Percentiles rank a stretch among this genome's conserved stretches.
phyloP scores from a whole-genome alignment of 2,329 filamentous ascomycete genomes.

The Nothophaeocryptopus gaeumannii region DNA sequence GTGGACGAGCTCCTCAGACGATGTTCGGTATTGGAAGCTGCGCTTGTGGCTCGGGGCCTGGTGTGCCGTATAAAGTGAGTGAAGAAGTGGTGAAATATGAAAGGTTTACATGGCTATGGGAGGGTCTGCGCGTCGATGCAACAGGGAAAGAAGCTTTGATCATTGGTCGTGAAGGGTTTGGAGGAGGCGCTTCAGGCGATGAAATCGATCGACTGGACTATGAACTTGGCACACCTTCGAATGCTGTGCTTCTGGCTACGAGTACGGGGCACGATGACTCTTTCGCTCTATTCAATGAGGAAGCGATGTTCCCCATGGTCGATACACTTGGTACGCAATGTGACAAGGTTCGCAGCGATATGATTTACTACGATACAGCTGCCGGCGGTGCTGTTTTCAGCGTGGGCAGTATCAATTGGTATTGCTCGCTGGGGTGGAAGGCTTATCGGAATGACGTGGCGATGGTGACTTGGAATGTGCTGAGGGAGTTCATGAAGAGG shows the following conservation, averaged over 20 bases:
- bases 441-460: conserved; percentile 6
- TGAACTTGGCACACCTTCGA: conserved; percentile 5
- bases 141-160: not conserved
- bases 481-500: conserved; percentile 5
- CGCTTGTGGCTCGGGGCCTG: conserved; percentile 5
- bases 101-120: not conserved
- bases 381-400: conserved; percentile 7
- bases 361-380: conserved; percentile 5
- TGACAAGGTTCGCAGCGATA: conserved; percentile 3
- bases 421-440: conserved; percentile 7
- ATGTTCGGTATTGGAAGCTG: conserved; percentile 1
- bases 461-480: conserved; percentile 4
- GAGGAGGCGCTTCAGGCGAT: conserved; percentile 5
- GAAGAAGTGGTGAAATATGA: not conserved
- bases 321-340: not conserved
- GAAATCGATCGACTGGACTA: conserved; percentile 9
- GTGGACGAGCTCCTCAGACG: conserved; percentile 3
- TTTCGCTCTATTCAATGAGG: conserved; percentile 8
- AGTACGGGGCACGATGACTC: conserved; percentile 3
- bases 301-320: conserved; percentile 7
- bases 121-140: not conserved
- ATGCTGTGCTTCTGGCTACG: conserved; percentile 3
- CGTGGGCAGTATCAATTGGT: conserved; percentile 9
- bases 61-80: conserved; percentile 2
- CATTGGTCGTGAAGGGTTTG: conserved; percentile 3